Evolutionary conservation across 768 basidiomycete species (phyloP), one percentile per base, ranked within the genome.

Genomic region (Tricholomella constricta): DNA sequence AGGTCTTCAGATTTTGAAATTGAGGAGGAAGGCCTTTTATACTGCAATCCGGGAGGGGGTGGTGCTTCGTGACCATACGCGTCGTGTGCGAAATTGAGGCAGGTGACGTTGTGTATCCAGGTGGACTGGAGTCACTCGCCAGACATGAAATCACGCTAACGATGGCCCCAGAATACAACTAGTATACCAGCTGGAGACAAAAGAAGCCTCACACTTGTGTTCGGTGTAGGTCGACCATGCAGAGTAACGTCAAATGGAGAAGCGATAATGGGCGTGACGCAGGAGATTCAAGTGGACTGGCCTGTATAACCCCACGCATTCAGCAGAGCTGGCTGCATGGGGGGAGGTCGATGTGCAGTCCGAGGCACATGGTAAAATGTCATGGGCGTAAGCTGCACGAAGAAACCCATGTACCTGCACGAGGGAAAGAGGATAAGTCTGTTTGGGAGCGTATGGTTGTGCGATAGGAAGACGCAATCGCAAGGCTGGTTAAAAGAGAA

Each of bases 31-130:
- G 26, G 22, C 26, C 26, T 46, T 54, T 58, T 58, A 57, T 57
- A 57, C 25, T 4, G 10, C 17, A n/a, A n/a, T 25, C 32, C n/a
- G 25, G 15, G 14, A 15, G 10, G 20, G n/a, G 20, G 4, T 20
- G 15, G 8, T 11, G n/a, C 46, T 35, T 6, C 26, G 29, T 26
- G 22, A 11, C 48, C 37, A 49, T 48, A 36, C 27, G 47, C 23
- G 14, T 35, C 45, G 6, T 17, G 34, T 19, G 25, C 10, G 37
- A 41, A 35, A n/a, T 19, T 36, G 29, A 27, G 11, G 15, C 55
- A 57, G 55, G 48, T 57, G 58, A 54, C 45, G 26, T 23, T 41
- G 20, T 41, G 36, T 6, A 23, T 23, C 15, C 46, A 43, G 34
- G 7, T 50, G 36, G 31, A 44, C 7, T 34, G 1, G 12, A 15